Base-by-base conservation (phyloP, 2,329 filamentous ascomycete species). In the Colletotrichum destructivum region DNA sequence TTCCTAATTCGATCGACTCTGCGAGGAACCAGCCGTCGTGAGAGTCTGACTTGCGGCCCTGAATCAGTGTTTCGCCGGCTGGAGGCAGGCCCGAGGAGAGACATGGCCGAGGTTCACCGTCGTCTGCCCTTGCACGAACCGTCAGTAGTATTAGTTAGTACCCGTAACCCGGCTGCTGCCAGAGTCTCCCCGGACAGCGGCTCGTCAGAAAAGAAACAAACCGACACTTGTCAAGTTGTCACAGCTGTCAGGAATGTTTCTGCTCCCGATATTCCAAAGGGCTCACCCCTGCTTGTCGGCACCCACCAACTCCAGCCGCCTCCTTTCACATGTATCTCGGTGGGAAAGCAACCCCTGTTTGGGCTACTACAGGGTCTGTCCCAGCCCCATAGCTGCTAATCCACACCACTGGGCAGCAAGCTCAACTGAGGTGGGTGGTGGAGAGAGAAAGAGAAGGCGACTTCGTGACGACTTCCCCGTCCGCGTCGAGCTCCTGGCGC, bases 241-340 rank as follows among this genome's bases (percentile, higher is more conserved):
- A 63, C 57, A 47, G 64, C 65, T 68, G 64, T 62, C 35, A 69
- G 65, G 38, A 59, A 54, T 68, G 59, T 60, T 69, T 62, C 59
- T 69, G 66, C 40, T 55, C 60, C 52, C 63, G 57, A 69, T 38
- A 38, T 11, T 38, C 35, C 35, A 38, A 52, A 54, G 59, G 46
- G 59, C n/a, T 38, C n/a, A 54, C 69, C 69, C 69, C 59, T 71
- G 69, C 46, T 63, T 40, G 51, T 35, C 69, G 59, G 46, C 40
- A 69, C 54, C 65, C 63, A 67, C 56, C 56, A 66, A 66, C 40
- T 26, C 21, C 56, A 56, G 40, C 21, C 62, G 51, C 57, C 52
- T 59, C 46, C 65, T 71, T 57, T 71, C 69, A 71, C 69, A 69
- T 69, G 69, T 71, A 47, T 62, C 38, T 62, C 15, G n/a, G 18